These are phyloP conservation scores for Beauveria rudraprayagi DNA, from an alignment of 2,329 filamentous ascomycete species.

Conservation along the genomic window DNA sequence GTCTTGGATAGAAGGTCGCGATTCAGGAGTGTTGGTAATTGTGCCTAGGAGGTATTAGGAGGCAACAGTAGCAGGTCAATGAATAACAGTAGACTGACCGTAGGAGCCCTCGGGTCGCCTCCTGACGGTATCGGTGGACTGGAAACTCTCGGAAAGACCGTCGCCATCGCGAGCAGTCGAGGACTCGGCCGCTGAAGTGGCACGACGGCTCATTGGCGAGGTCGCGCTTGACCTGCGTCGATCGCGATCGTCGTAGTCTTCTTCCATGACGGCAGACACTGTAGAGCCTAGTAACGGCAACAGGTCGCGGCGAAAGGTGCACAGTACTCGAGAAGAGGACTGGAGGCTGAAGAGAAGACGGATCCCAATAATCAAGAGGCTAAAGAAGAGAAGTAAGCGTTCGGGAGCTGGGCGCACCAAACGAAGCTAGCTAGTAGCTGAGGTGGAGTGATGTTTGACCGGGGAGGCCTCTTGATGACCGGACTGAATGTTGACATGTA, in stretches of 20 bases:
- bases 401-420: conserved; percentile 2
- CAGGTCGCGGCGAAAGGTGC: background rate
- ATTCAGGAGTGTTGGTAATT: conserved; percentile 14
- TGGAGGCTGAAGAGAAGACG: background rate
- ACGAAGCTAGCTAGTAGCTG: background rate
- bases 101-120: conserved; percentile 48
- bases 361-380: background rate
- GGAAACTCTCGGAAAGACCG: conserved; percentile 44
- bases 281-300: background rate
- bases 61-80: background rate
- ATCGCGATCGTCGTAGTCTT: background rate
- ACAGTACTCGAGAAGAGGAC: background rate
- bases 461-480: conserved; percentile 6
- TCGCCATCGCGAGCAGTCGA: conserved; percentile 32
- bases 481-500: background rate
- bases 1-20: background rate
- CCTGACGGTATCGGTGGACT: conserved; percentile 53
- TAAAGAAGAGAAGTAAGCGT: background rate
- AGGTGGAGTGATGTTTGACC: conserved; percentile 5
- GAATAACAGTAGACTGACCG: conserved; percentile 35
- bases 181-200: conserved; percentile 31
- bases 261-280: conserved; percentile 2
- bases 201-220: conserved; percentile 42
- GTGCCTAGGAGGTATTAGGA: conserved; percentile 22
- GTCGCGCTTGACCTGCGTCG: conserved; percentile 16